These are phyloP conservation scores for Hypoxylon sp. DNA, from an alignment of 2,329 filamentous ascomycete species.

Conservation along the genomic window DNA sequence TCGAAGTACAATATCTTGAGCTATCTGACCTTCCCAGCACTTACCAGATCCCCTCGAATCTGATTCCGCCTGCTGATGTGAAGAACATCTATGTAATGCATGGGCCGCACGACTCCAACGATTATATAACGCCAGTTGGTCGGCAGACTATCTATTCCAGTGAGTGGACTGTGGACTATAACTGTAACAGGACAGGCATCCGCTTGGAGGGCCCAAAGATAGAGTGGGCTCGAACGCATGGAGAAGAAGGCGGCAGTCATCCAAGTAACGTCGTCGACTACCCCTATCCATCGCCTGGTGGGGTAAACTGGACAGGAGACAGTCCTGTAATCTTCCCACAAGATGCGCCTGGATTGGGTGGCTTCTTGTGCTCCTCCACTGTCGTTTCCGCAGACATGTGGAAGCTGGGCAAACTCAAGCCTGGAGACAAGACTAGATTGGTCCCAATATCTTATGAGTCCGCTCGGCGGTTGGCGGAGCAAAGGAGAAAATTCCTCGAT, in stretches of 20 bases:
- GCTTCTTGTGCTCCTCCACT: constrained; percentile 57
- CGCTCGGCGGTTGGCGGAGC: constrained; percentile 46
- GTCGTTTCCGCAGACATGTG: constrained; percentile 57
- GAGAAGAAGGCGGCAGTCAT: constrained; percentile 56
- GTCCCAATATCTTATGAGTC: constrained; percentile 48
- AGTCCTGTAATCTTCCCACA: constrained; percentile 56
- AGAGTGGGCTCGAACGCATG: constrained; percentile 55
- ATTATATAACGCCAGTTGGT: constrained; percentile 55
- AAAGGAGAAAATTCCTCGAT: constrained; percentile 45
- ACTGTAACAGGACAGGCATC: constrained; percentile 58
- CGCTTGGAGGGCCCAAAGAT: constrained; percentile 56
- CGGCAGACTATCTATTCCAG: constrained; percentile 52
- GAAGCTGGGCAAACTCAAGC: constrained; percentile 58
- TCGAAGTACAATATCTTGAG: constrained; percentile 38
- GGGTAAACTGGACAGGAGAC: constrained; percentile 60
- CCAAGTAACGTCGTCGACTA: constrained; percentile 59
- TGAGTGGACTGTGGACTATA: constrained; percentile 57
- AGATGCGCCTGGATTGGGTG: constrained; percentile 59
- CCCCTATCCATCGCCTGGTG: constrained; percentile 56
- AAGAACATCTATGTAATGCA: constrained; percentile 55
- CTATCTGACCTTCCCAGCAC: constrained; percentile 19
- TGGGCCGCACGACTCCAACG: constrained; percentile 57
- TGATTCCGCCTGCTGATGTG: constrained; percentile 41
- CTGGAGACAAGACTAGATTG: constrained; percentile 55
- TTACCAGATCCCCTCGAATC: constrained; percentile 27